These are phyloP conservation scores for Artomyces pyxidatus DNA, from an alignment of 768 basidiomycete genomes.

Conservation along the genomic window DNA sequence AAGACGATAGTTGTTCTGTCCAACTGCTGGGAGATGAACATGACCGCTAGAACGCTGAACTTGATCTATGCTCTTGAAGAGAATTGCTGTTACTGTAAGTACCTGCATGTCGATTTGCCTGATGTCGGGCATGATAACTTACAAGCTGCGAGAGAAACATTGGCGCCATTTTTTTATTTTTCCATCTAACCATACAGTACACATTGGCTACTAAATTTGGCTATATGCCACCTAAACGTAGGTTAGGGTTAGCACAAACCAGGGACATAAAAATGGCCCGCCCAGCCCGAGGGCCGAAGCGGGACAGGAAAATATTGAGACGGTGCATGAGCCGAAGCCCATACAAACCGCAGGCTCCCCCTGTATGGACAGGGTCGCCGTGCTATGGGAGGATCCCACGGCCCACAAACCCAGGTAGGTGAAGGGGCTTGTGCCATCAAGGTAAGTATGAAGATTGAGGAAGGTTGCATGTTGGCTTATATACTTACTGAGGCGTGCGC, in stretches of 20 bases:
- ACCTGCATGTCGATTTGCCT: no score
- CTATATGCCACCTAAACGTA: constrained; percentile 3
- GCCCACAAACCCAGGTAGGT: constrained; percentile 20
- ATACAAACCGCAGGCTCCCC: constrained; percentile 25
- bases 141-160: no score
- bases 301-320: constrained; percentile 76
- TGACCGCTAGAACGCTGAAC: no score
- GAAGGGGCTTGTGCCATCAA: constrained; percentile 22
- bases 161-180: no score
- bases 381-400: constrained; percentile 20
- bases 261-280: constrained; percentile 23
- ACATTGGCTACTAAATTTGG: no score
- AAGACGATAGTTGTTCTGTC: no score
- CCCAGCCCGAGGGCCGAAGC: constrained; percentile 38
- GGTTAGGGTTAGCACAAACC: constrained; percentile 33
- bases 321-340: constrained; percentile 69
- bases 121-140: no score
- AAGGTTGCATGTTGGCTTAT: background rate
- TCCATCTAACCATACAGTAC: no score
- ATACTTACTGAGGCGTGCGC: background rate
- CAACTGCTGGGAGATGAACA: no score
- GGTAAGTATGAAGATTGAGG: constrained; percentile 19
- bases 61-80: no score
- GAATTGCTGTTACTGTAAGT: no score
- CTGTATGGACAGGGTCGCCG: constrained; percentile 21